Evolutionary conservation across 2,329 filamentous ascomycete genomes (phyloP), one percentile per base, ranked within the genome.

Genomic region (Emericellopsis atlantica): DNA sequence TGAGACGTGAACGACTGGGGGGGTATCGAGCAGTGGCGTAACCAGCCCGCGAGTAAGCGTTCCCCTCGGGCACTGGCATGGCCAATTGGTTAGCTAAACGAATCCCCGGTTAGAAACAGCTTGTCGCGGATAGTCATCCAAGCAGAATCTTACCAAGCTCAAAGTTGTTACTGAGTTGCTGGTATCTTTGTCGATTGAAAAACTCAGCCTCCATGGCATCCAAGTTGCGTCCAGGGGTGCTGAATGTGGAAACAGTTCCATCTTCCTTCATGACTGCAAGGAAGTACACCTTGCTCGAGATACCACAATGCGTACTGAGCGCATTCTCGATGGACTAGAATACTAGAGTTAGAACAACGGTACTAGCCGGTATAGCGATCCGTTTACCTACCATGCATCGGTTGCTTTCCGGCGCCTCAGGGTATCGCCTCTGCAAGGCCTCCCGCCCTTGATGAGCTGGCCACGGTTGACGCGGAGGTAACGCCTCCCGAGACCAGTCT

Each of bases 271-370:
- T 56, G 2, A 64, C 65, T 10, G 67, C 70, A 29, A 77, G 59
- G 46, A 77, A 75, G 50, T 69, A 77, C 44, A 60, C 59, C 40
- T 65, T 62, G 10, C 65, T 66, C 2, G 67, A 63, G 36, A 77
- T 71, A 32, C 65, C 62, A 47, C 72, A 76, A 33, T 70, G 60
- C 38, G 72, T 65, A 14, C 67, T 61, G 10, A 78, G 55, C 22
- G 68, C 71, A 45, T 66, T 62, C 29, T 66, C 65, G 29, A 77
- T 72, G 49, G 69, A 57, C 69, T 73, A 16, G 52, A 15, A 6
- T 56, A 9, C 6, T 6, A 29, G 3, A 12, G 26, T 29, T 29
- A 29, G 26, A 29, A 29, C 26, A 6, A 4, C 9, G 6, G 26
- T 12, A 9, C 26, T 29, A 9, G 26, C 26, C 8, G 26, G 26